These are phyloP conservation scores for Multifurca ochricompacta DNA, from an alignment of 768 basidiomycete species.

Conservation along the genomic window DNA sequence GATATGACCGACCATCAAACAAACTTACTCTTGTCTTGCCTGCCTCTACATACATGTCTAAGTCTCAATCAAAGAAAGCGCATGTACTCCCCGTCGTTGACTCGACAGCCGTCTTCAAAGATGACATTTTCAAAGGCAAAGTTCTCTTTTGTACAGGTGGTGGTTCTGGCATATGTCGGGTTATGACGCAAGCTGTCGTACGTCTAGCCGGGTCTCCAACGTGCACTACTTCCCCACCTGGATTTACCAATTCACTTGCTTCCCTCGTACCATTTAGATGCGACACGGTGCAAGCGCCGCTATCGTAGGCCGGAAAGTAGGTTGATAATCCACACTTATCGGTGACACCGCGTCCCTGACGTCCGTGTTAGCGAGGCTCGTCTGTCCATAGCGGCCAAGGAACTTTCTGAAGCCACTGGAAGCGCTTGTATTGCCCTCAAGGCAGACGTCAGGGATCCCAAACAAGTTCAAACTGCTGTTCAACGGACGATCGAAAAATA, in stretches of 20 bases:
- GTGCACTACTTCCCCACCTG: not conserved
- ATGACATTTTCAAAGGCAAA: slow-evolving; percentile 82
- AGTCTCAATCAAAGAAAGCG: slow-evolving; percentile 30
- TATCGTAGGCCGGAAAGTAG: slow-evolving; percentile 85
- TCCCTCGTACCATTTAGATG: slow-evolving; percentile 52
- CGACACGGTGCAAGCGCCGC: slow-evolving; percentile 70
- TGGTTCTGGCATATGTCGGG: slow-evolving; percentile 87
- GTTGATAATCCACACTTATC: slow-evolving; percentile 24
- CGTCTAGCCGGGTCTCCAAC: slow-evolving; percentile 23
- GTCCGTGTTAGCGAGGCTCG: slow-evolving; percentile 51
- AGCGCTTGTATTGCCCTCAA: slow-evolving; percentile 59
- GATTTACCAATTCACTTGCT: not conserved
- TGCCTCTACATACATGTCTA: not conserved
- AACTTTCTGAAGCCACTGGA: slow-evolving; percentile 65
- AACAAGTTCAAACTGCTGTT: slow-evolving; percentile 68
- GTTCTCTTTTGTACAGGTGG: slow-evolving; percentile 90
- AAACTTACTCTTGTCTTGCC: no score
- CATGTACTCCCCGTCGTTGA: slow-evolving; percentile 40
- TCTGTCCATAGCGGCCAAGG: slow-evolving; percentile 57
- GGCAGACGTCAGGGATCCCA: slow-evolving; percentile 78
- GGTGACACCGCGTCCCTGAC: no score
- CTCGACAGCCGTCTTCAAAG: slow-evolving; percentile 62
- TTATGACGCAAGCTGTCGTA: slow-evolving; percentile 80
- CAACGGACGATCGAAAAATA: slow-evolving; percentile 64
- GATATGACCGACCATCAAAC: no score